These are phyloP conservation scores for Aureobasidium sp. DNA, from an alignment of 2,329 filamentous ascomycete species.

Conservation along the genomic window DNA sequence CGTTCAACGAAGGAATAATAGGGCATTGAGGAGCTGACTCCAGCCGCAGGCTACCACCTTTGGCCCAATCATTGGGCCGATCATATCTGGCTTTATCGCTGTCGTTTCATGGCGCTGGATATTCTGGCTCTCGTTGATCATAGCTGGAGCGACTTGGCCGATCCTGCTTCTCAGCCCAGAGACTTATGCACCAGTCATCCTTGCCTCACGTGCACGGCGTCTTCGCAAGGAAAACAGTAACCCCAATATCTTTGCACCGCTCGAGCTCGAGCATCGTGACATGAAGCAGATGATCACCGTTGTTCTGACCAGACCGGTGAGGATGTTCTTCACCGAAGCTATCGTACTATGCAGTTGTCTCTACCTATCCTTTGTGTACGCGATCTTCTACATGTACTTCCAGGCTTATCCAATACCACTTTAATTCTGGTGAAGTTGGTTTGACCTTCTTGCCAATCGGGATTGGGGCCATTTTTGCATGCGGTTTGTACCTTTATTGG, in stretches of 20 bases:
- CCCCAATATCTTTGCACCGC: constrained; percentile 49
- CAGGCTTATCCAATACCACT: constrained; percentile 64
- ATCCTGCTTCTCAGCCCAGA: constrained; percentile 55
- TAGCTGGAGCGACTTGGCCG: constrained; percentile 56
- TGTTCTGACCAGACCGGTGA: constrained; percentile 63
- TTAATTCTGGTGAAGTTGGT: constrained; percentile 58
- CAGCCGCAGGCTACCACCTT: constrained; percentile 45
- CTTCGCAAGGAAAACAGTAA: constrained; percentile 52
- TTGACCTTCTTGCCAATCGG: constrained; percentile 64
- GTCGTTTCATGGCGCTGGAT: constrained; percentile 62
- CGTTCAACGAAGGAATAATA: neutral
- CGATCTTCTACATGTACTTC: constrained; percentile 66
- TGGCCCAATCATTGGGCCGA: constrained; percentile 60
- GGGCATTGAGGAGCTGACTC: neutral
- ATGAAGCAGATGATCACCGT: constrained; percentile 56
- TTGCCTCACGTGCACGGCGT: constrained; percentile 46
- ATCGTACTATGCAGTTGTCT: constrained; percentile 68
- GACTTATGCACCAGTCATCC: constrained; percentile 40
- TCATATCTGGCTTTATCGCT: constrained; percentile 57
- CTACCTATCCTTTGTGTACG: constrained; percentile 58
- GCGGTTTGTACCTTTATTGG: constrained; percentile 58
- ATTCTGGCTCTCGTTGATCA: constrained; percentile 64
- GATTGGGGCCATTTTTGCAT: constrained; percentile 52
- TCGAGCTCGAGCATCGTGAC: constrained; percentile 56
- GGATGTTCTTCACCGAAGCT: constrained; percentile 68